Evolutionary conservation across 2,329 filamentous ascomycete genomes (phyloP), one percentile per base, ranked within the genome.

Genomic region (Aaosphaeria arxii): DNA sequence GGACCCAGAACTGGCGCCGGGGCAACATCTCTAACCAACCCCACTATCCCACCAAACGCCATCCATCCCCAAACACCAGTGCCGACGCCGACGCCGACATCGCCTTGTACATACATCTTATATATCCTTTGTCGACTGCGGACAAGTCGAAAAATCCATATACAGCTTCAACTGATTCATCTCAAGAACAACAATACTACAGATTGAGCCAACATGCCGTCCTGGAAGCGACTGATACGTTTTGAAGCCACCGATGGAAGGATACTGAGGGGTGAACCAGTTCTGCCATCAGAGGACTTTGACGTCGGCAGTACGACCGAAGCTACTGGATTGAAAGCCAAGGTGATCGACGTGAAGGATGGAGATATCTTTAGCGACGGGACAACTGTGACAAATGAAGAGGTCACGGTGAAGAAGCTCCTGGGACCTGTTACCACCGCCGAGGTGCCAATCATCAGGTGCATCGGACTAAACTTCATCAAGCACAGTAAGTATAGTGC

Each of bases 401-500:
- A 78, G 7, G 80, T 75, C 2, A 74, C 71, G 0, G 81, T 85
- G 5, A 77, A 80, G 57, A 70, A 67, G 44, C 61, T 84, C 0
- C 71, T 85, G 0, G 77, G 79, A 0, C 81, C 81, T 0, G 60
- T 85, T 31, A 70, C 74, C 0, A 64, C 62, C 7, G 62, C 66
- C 2, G 78, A 83, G 44, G 77, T 84, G 0, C 77, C 80, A 0
- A 80, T 83, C 40, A 57, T 85, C 4, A 67, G 80, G 17, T 85
- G 82, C 53, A 75, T 84, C 9, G 82, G 82, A 0, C 58, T 85
- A 30, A 84, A 85, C 56, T 84, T 84, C 55, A 74, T 75, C 36
- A 82, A 78, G 45, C 82, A 85, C 55, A 80, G 67, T 70, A 56
- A n/a, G 57, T 48, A 29, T 24, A 9, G n/a, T 13, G 33, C 2